These are phyloP conservation scores for Mycena galericulata DNA, from an alignment of 768 basidiomycete genomes.

Conservation along the genomic window DNA sequence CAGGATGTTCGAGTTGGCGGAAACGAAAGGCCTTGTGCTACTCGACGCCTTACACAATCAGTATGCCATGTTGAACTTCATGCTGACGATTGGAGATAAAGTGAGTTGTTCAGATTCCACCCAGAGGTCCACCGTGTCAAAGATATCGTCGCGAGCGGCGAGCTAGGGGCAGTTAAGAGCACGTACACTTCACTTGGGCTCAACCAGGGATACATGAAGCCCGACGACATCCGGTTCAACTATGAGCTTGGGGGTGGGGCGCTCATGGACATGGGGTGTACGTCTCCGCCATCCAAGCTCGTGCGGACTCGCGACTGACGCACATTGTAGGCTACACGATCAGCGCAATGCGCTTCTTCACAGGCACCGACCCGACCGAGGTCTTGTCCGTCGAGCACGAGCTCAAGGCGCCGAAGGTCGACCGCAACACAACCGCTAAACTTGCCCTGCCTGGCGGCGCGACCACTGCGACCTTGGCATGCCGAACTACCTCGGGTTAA, in stretches of 20 bases:
- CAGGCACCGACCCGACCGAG: conserved; percentile 54
- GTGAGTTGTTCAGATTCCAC: conserved; percentile 70
- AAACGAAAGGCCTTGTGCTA: conserved; percentile 61
- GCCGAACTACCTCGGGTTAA: conserved; percentile 46
- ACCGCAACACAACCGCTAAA: conserved; percentile 46
- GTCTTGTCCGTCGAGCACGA: conserved; percentile 52
- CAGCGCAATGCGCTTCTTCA: conserved; percentile 59
- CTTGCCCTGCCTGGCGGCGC: conserved; percentile 47
- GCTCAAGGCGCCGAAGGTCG: no score
- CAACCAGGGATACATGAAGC: conserved; percentile 47
- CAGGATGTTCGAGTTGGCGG: conserved; percentile 63
- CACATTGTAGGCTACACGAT: conserved; percentile 58
- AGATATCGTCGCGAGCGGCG: conserved; percentile 66
- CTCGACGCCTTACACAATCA: conserved; percentile 77
- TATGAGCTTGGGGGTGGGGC: conserved; percentile 70
- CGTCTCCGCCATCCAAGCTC: no score
- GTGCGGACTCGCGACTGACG: no score
- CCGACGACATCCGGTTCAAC: conserved; percentile 62
- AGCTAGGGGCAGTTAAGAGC: conserved; percentile 64
- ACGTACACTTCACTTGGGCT: conserved; percentile 53
- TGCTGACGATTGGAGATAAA: no score
- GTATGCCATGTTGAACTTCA: no score
- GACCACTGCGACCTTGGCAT: conserved; percentile 51
- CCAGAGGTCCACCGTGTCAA: conserved; percentile 69
- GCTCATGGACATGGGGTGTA: conserved; percentile 74